Evolutionary conservation across 1,284 basidiomycete species (phyloP).

Genomic region (Ganoderma leucocontextum): DNA sequence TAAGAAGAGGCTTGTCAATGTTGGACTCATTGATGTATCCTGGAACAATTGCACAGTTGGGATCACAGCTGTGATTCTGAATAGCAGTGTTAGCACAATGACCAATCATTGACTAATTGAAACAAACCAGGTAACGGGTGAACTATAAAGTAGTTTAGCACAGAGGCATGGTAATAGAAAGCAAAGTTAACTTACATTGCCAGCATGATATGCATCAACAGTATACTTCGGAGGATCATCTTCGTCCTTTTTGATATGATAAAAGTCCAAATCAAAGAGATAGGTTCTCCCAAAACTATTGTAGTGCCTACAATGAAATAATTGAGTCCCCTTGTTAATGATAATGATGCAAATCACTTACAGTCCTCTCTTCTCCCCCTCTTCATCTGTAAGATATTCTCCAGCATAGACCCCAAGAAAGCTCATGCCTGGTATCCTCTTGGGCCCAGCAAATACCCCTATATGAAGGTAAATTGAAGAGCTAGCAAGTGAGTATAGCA

Average conservation of each 20-base stretch:
- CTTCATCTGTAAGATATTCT: constrained; percentile 77
- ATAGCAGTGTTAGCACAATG: constrained; percentile 14
- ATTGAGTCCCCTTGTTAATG: constrained; percentile 14
- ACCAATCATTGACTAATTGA: constrained; percentile 7
- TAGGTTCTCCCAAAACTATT: constrained; percentile 84
- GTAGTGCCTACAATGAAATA: constrained; percentile 64
- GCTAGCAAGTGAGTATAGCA: constrained; percentile 24
- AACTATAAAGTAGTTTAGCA: constrained; percentile 52
- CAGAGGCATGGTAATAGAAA: not conserved
- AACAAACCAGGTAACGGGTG: constrained; percentile 69
- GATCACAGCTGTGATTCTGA: constrained; percentile 91
- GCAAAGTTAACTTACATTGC: constrained; percentile 70
- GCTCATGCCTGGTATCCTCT: constrained; percentile 70
- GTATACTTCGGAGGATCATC: constrained; percentile 52
- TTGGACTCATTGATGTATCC: constrained; percentile 63
- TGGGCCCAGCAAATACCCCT: constrained; percentile 75
- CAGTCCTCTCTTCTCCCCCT: constrained; percentile 73
- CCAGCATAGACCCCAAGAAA: constrained; percentile 90
- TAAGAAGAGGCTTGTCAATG: constrained; percentile 57
- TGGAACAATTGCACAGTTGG: constrained; percentile 79
- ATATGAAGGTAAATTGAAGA: not conserved
- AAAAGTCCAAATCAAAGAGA: constrained; percentile 84
- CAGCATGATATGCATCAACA: constrained; percentile 88
- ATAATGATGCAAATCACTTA: constrained; percentile 47
- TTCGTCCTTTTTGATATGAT: constrained; percentile 57